A percentile compares a stretch with the other conserved stretches of the same genome.
phyloP scores from a whole-genome alignment of 768 basidiomycete genomes.

The Psilocybe tampanensis region DNA sequence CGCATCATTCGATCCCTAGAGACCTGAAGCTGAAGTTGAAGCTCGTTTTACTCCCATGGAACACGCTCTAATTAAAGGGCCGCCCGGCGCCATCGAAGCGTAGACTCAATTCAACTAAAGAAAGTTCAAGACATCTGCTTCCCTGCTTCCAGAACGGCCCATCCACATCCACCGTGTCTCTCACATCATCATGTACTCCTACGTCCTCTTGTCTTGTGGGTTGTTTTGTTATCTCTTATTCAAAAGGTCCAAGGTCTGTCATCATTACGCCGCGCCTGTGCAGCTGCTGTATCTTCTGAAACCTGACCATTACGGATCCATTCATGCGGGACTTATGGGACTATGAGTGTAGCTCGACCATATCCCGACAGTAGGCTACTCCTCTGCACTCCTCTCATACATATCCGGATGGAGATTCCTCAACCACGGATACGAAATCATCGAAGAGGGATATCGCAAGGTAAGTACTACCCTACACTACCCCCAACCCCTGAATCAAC shows the following conservation, averaged over 20 bases:
- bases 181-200: no score
- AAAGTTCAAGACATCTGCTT: no score
- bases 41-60: no score
- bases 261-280: not conserved
- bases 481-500: not conserved
- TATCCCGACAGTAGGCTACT: slow-evolving; percentile 38
- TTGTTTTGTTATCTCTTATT: not conserved
- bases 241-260: not conserved
- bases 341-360: slow-evolving; percentile 26
- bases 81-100: no score
- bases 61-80: no score
- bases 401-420: slow-evolving; percentile 28
- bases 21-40: no score
- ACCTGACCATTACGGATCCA: not conserved
- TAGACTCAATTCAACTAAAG: no score
- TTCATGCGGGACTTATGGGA: no score
- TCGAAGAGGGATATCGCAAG: slow-evolving; percentile 37
- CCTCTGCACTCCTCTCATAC: slow-evolving; percentile 32
- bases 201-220: no score
- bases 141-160: no score
- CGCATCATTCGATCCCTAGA: no score
- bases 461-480: slow-evolving; percentile 13
- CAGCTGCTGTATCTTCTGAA: not conserved
- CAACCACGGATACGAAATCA: slow-evolving; percentile 22
- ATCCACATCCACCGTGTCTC: no score